Base-by-base conservation (phyloP, 129 eudicot species). In the Saussurea involucrata region DNA sequence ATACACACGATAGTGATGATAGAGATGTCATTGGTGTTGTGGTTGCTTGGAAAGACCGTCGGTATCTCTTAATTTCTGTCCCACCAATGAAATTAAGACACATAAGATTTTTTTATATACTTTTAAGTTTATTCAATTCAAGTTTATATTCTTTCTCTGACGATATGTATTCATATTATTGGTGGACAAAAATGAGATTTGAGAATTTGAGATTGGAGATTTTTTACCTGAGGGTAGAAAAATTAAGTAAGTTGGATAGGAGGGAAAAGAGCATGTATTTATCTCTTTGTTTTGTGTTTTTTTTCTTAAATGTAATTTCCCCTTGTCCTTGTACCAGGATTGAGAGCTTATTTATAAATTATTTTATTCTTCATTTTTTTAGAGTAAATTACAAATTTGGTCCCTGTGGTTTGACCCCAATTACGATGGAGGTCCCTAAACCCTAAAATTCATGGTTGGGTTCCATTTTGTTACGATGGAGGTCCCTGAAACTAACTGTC, bases 31-130 rank as follows among this genome's bases (percentile, higher is more conserved):
- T 80, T 95, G 3, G 96, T 95, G 22, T 86, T 95, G 44, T 95
- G 97, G 97, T 80, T 95, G 87, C 97, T 95, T n/a, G 97, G 98
- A 32, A 91, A 94, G 84, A 93, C 98, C 0, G 73, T 90, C 73
- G 98, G 95, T 60, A 89, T 88, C 82, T 88, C 93, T 77, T 90
- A 79, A 85, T 28, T 10, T 37, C 44, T 37, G 44, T 37, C 2
- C 55, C 60, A 53, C 58, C 58, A 49, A 17, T 49, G 21, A 49
- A 13, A 49, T 17, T 49, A 4, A 17, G 20, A 49, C 18, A 49
- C 22, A 5, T n/a, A 22, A 0, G 22, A 1, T 53, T 5, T 4
- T 49, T 53, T 0, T 53, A 1, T 53, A n/a, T n/a, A n/a, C n/a
- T n/a, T 53, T 5, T n/a, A 53, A n/a, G 5, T 17, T 53, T 53